A percentile compares a stretch with the other conserved stretches of the same genome.
These are phyloP conservation scores for Annulohypoxylon moriforme DNA, from an alignment of 495 filamentous ascomycete genomes.

Conservation along the genomic window DNA sequence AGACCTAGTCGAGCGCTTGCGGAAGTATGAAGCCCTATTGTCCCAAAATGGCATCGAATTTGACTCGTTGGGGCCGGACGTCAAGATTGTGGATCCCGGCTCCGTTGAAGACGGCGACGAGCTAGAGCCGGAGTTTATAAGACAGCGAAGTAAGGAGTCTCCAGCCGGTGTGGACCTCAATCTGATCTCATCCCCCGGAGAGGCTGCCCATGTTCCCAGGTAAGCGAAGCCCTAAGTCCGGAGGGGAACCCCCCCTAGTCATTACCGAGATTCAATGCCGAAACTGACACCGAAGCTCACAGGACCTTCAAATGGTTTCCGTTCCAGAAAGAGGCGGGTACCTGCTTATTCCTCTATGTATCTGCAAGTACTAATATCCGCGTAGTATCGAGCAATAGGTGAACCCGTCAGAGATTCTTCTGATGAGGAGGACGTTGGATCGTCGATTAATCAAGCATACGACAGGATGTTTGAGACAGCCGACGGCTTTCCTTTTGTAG, in stretches of 20 bases:
- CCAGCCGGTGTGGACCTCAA: conserved; percentile 41
- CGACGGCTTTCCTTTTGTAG: conserved; percentile 69
- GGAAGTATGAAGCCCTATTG: conserved; percentile 66
- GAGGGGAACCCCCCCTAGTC: not conserved
- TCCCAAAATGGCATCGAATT: conserved; percentile 63
- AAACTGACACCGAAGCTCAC: conserved; percentile 21
- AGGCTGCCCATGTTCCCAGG: conserved; percentile 44
- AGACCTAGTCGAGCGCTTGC: conserved; percentile 63
- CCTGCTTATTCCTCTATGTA: not conserved
- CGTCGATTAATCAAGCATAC: conserved; percentile 64
- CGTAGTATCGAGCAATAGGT: conserved; percentile 55
- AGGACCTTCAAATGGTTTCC: conserved; percentile 57
- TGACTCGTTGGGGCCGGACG: conserved; percentile 56
- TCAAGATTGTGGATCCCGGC: conserved; percentile 54
- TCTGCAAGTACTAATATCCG: conserved; percentile 27
- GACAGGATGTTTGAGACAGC: conserved; percentile 64
- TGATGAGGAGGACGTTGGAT: conserved; percentile 69
- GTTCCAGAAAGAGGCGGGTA: conserved; percentile 57
- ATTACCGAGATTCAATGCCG: conserved; percentile 6
- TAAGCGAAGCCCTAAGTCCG: conserved; percentile 15
- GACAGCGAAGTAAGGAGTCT: conserved; percentile 43
- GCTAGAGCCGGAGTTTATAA: conserved; percentile 59
- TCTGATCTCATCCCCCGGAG: conserved; percentile 47
- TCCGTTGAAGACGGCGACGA: conserved; percentile 61
- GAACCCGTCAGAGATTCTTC: conserved; percentile 64